Evolutionary conservation across 208 protist species (phyloP).

Genomic region (Naegleria gruberi): DNA sequence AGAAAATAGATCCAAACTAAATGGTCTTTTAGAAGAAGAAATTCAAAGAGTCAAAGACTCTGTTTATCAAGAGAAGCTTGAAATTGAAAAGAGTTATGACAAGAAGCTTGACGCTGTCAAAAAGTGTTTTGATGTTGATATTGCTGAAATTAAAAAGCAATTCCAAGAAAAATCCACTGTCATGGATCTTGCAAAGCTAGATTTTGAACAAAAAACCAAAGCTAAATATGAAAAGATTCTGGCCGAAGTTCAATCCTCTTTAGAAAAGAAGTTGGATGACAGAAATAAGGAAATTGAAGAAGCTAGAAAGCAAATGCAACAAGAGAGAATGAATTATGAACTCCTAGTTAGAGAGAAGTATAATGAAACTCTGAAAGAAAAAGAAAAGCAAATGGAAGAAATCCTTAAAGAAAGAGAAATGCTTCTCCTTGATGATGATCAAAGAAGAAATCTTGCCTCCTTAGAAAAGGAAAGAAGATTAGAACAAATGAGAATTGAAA

Average conservation of each 20-base stretch:
- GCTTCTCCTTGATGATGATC: constrained; percentile 11
- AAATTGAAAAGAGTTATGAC: neutral
- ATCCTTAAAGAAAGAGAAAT: constrained; percentile 25
- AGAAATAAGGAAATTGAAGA: constrained; percentile 16
- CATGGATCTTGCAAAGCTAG: neutral
- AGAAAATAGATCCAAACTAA: neutral
- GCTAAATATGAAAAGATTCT: constrained; percentile 12
- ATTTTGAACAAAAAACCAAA: constrained; percentile 25
- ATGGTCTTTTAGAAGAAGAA: neutral
- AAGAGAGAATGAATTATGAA: constrained; percentile 27
- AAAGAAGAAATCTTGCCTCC: neutral
- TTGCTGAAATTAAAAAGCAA: constrained; percentile 9
- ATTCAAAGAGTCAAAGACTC: neutral
- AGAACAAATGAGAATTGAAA: constrained; percentile 9
- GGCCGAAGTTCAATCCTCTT: neutral
- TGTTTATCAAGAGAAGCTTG: neutral
- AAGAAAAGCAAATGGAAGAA: constrained; percentile 14
- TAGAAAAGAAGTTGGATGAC: neutral
- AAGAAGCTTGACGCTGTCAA: neutral
- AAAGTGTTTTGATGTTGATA: neutral
- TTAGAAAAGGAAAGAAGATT: constrained; percentile 20
- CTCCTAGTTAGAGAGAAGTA: constrained; percentile 19
- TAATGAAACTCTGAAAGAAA: constrained; percentile 26
- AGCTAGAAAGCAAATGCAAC: constrained; percentile 21
- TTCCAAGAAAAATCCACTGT: neutral